Base-by-base conservation (phyloP, 2,329 filamentous ascomycete genomes). In the Fusarium sp. region DNA sequence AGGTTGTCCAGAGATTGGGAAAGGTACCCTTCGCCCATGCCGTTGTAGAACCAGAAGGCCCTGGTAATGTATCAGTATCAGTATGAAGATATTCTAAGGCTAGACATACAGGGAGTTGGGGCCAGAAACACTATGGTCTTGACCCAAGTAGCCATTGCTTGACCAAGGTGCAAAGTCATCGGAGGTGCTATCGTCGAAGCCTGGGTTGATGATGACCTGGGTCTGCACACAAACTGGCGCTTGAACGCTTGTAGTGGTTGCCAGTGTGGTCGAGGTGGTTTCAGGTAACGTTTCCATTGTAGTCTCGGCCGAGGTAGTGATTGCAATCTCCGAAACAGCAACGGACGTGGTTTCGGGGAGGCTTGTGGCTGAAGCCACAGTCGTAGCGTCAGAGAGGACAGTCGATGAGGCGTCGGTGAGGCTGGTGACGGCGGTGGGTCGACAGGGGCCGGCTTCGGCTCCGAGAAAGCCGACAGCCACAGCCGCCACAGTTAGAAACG, bases 11-110 rank as follows among this genome's bases (percentile, higher is more conserved):
- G 9, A 8, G 14, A 16, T 6, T 62, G 59, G 0, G 44, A 32
- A 0, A 38, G 4, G 3, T 29, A 27, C 2, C 7, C 27, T 0
- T 1, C 6, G 2, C 59, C 59, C 6, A 3, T 4, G 10, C 59
- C 24, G 2, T 50, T 25, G 4, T 2, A 5, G 11, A 62, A 62
- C 4, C 6, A 1, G 3, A 60, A 15, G 0, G 34, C 16, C 1
- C 59, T 62, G 2, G 9, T 10, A 0, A 1, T 16, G 7, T 24
- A 5, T 61, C 27, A 61, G 32, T 4, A 3, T 4, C 0, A 1
- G 0, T 1, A 6, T 3, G 20, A 1, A 22, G 2, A 6, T 5
- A 0, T 0, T 4, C 1, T 30, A 0, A 10, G 3, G 5, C 0
- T 3, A 0, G 3, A 18, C 24, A 11, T 30, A 38, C 59, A 32